Evolutionary conservation across 306 rosid species (phyloP).

Genomic region (Datisca glomerata): DNA sequence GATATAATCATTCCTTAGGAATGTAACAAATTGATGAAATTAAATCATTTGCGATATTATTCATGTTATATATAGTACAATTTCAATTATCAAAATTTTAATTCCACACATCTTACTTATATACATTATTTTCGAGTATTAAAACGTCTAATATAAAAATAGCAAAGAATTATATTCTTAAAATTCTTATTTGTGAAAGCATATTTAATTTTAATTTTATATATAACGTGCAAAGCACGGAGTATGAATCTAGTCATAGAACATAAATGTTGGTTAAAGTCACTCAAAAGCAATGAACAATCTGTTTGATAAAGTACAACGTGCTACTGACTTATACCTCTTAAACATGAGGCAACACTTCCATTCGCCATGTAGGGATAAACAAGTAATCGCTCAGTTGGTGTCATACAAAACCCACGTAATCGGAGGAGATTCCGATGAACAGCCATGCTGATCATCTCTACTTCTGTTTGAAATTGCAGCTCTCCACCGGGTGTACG

Average conservation of each 20-base stretch:
- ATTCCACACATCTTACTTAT: no score
- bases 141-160: no score
- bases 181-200: no score
- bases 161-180: no score
- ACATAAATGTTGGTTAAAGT: background rate
- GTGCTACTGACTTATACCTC: constrained; percentile 42
- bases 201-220: no score
- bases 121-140: no score
- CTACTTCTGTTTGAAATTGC: constrained; percentile 99
- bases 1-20: no score
- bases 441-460: constrained; percentile 99
- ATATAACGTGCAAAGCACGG: no score
- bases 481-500: constrained; percentile 99
- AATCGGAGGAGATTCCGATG: constrained; percentile 93
- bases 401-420: constrained; percentile 98
- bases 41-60: no score
- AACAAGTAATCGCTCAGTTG: constrained; percentile 92
- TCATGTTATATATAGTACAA: no score
- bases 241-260: constrained; percentile 3
- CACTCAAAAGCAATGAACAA: background rate
- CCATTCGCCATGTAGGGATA: constrained; percentile 99
- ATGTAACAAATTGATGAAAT: no score
- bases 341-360: constrained; percentile 95
- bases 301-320: background rate
- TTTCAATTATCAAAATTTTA: no score